Base-by-base conservation (phyloP, 306 rosid species). In the Inga laurina region DNA sequence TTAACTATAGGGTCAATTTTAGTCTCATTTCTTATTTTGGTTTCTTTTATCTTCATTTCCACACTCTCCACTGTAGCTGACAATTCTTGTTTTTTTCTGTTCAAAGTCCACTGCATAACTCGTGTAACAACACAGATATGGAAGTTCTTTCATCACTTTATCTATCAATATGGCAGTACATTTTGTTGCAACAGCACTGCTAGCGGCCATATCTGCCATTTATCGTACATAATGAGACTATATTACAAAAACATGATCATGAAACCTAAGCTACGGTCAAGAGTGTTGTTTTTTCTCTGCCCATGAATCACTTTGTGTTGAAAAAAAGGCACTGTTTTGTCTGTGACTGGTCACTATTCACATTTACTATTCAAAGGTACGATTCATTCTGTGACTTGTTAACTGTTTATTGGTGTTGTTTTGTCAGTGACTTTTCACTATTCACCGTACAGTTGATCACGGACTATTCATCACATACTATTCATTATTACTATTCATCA, bases 81-180 rank as follows among this genome's bases (percentile, higher is more conserved):
- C 82, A 80, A 57, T 0, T 1, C 13, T n/a, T 6, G 2, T 22
- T 56, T 76, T 68, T 69, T 68, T 83, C 7, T 8, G 10, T 35
- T 79, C 57, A 22, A 52, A 75, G 4, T 66, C 78, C 8, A 34
- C 45, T 16, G 5, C 77, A 35, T 74, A 65, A 21, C 44, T 21
- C 0, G 49, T 57, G 48, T 65, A 79, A 59, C 87, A 84, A 30
- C 73, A 84, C 14, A 75, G 1, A 27, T 79, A 68, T 4, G 77
- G 54, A 56, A 76, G 14, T 75, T 67, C 59, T 12, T 4, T 22
- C 6, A 80, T 12, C 10, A 9, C 62, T 54, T 32, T 3, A 11
- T 75, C 11, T 3, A 68, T 43, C 37, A 74, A 43, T 14, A 21
- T 74, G 2, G 56, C 76, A 6, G 27, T 19, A 54, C 11, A 9